Evolutionary conservation across 805 yeast species (phyloP), one percentile per base, ranked within the genome.

Genomic region (Saturnispora galanensis): DNA sequence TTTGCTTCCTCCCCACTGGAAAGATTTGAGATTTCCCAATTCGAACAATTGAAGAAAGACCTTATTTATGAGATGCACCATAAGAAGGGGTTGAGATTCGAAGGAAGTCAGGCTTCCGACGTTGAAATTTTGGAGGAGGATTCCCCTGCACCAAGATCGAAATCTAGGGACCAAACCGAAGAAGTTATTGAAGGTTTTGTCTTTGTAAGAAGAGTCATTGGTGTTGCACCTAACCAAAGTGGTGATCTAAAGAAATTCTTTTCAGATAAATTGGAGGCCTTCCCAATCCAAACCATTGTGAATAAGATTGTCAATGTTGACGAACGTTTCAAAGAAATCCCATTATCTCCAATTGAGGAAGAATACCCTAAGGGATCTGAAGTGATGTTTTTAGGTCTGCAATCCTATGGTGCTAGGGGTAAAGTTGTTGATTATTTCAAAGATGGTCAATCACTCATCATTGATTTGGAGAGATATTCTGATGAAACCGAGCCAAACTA

Each of bases 341-440:
- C 81, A 1, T 86, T 97, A 2, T 57, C 76, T 32, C 87, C 96
- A 6, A 68, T 93, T 47, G 81, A 77, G 7, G 77, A 84, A 50
- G 97, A 90, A 60, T 93, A 74, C 63, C 97, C 97, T 15, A 44
- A 72, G 4, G 81, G 74, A 12, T 72, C 84, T 0, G 75, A 77
- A 42, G 89, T 80, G 26, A 76, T 90, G 8, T 85, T 85, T 58
- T 68, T 93, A 49, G 95, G 97, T 39, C 86, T 81, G 26, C 78
- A 79, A 61, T 94, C 89, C 2, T 93, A 86, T 59, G 97, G 98
- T 44, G 75, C 86, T 5, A 79, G 84, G 37, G 85, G 87, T 4
- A 68, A 68, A 17, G 74, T 84, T 38, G 73, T 73, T 39, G 90
- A 84, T 0, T 76, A 81, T 55, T 80, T 89, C 13, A 21, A 21